Evolutionary conservation across 2,329 filamentous ascomycete species (phyloP), one percentile per base, ranked within the genome.

Genomic region (Lachnellula willkommii): DNA sequence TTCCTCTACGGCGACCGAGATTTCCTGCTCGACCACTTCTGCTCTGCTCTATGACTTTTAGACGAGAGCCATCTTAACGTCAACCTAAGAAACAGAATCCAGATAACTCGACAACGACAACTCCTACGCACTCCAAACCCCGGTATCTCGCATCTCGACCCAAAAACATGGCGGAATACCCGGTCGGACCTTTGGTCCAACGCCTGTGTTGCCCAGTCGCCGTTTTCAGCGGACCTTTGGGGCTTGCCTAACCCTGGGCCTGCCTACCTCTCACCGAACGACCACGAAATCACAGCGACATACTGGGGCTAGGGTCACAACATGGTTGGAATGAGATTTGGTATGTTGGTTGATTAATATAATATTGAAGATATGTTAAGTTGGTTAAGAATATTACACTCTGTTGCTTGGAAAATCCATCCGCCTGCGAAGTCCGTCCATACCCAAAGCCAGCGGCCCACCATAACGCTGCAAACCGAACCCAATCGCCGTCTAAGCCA

Each of bases 1-100:
- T 42, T 42, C 15, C 6, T 22, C 42, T 12, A 32, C 22, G 24
- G 14, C 4, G 12, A 12, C 45, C 24, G 14, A 24, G 3, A 22
- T 26, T 20, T 6, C 20, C n/a, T 60, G 28, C 28, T 32, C 28
- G 9, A 32, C 28, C 9, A 32, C 28, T 32, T 48, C 42, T 26
- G 11, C 35, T 48, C 42, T 26, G 11, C 35, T 32, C 36, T 28
- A 22, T 37, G 26, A 28, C 17, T 57, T 57, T 57, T 47, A 47
- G 37, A 60, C 53, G 54, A 61, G 50, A 43, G 15, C 26, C 22
- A 39, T 55, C 62, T 66, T 61, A 67, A 69, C 66, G 65, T 65
- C 67, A 68, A 60, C 50, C 58, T 59, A 65, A 63, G 24, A 58
- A 56, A 40, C 39, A 46, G 37, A 60, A 54, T 15, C 42, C 53